Evolutionary conservation across 176 grass and related monocot species (phyloP), one percentile per base, ranked within the genome.

Genomic region (Coix lacrymajobi): DNA sequence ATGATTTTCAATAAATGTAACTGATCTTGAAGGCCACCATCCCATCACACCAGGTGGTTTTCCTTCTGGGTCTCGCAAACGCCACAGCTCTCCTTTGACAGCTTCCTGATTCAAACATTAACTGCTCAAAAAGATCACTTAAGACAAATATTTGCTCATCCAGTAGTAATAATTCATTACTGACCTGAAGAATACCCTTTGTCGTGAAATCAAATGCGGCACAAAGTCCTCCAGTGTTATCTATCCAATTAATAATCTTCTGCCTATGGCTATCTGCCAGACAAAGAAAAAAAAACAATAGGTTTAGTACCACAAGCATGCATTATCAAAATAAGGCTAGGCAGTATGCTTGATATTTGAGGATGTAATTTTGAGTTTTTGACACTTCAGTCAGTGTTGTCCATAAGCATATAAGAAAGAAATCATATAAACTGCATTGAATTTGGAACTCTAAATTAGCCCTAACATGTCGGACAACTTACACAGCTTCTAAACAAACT

Each of bases 1-100:
- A 81, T 99, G 96, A 78, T 99, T 99, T 83, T 99, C 96, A 56
- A 99, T 83, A 80, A 96, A 99, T 46, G 96, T 99, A 61, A 92
- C 93, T 40, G 96, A 90, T 90, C 96, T 93, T 73, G 96, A 96
- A 88, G 92, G 87, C 93, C 96, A 96, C 96, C 93, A 99, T 32
- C 96, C 96, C 63, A 99, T 81, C 57, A 92, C 82, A 84, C 93
- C 96, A 83, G 96, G 96, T 13, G 93, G 91, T 28, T 95, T 95
- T 76, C 89, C 96, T 72, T 92, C 75, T 49, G 63, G 58, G 65
- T 96, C 96, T 83, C 87, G 63, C 85, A 99, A 76, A 79, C 96
- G 85, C 93, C 91, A 93, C 80, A 99, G 54, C 81, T 99, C 90
- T 64, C 93, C 93, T 86, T 99, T 93, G 69, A 99, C 96, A 73